phyloP scores from a whole-genome alignment of 106 monocot species.

The Apostasia shenzhenica region DNA sequence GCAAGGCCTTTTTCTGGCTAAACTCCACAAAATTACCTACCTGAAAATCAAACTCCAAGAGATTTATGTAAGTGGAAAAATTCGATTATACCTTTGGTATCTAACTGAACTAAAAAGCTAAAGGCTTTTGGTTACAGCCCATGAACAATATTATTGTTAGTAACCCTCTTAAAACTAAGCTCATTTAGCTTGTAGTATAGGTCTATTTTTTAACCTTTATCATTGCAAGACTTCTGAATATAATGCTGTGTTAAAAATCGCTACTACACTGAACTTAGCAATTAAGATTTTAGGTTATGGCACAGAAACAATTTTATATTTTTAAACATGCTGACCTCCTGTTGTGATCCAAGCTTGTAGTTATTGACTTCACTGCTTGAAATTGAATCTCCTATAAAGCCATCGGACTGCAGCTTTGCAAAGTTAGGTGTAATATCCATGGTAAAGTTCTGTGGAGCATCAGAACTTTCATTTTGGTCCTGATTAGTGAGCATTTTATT shows the following conservation, averaged over 20 bases:
- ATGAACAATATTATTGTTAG: no score
- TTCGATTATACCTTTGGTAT: no score
- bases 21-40: not conserved
- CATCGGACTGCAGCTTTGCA: not conserved
- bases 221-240: no score
- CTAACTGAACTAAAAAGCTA: no score
- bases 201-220: no score
- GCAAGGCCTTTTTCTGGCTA: not conserved
- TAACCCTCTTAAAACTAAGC: no score
- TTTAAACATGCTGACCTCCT: not conserved
- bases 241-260: no score
- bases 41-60: not conserved
- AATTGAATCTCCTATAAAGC: not conserved
- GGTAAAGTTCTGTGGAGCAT: not conserved
- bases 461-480: constrained; percentile 9
- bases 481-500: constrained; percentile 17
- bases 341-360: not conserved
- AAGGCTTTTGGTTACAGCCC: not conserved
- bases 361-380: constrained; percentile 5
- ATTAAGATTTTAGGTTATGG: no score
- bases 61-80: no score
- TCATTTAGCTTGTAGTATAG: no score
- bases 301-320: not conserved
- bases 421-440: not conserved
- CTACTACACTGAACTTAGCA: no score